Conservation (phyloP, 2,329 filamentous ascomycete genomes). For the Fusarium sp. region DNA sequence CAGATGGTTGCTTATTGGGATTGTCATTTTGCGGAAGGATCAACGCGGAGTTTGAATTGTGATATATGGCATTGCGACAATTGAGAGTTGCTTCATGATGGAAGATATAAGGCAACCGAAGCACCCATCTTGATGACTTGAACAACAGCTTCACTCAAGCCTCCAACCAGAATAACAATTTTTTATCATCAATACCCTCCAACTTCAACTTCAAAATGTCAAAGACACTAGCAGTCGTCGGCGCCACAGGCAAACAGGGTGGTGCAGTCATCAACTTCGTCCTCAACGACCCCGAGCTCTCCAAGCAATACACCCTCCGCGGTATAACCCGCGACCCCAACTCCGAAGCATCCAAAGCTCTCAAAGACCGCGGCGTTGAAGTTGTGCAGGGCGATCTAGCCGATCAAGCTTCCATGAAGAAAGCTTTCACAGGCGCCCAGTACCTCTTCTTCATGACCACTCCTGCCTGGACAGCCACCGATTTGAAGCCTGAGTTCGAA, state of each 20-base stretch:
- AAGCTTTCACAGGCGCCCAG: slow-evolving; percentile 57
- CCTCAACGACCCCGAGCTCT: slow-evolving; percentile 57
- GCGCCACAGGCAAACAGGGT: slow-evolving; percentile 65
- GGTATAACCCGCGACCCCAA: slow-evolving; percentile 60
- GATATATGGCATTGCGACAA: background rate
- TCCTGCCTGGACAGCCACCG: slow-evolving; percentile 51
- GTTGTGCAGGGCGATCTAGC: slow-evolving; percentile 56
- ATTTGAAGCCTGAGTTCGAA: slow-evolving; percentile 50
- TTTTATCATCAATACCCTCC: background rate
- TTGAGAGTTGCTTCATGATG: background rate
- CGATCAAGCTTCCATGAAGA: slow-evolving; percentile 52
- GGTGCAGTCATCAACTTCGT: slow-evolving; percentile 59
- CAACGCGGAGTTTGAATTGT: background rate
- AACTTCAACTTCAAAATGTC: slow-evolving; percentile 35
- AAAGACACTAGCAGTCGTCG: slow-evolving; percentile 59
- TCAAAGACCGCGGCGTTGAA: slow-evolving; percentile 46
- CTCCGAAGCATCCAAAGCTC: slow-evolving; percentile 48
- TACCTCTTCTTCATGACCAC: slow-evolving; percentile 62
- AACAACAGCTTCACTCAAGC: background rate
- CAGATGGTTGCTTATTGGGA: background rate
- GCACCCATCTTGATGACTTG: background rate
- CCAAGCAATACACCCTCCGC: slow-evolving; percentile 59
- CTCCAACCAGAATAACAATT: background rate
- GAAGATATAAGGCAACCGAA: slow-evolving; percentile 4
- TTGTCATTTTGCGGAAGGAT: background rate